Evolutionary conservation across 2,329 filamentous ascomycete genomes (phyloP).

Genomic region (Botrytis cinerea): DNA sequence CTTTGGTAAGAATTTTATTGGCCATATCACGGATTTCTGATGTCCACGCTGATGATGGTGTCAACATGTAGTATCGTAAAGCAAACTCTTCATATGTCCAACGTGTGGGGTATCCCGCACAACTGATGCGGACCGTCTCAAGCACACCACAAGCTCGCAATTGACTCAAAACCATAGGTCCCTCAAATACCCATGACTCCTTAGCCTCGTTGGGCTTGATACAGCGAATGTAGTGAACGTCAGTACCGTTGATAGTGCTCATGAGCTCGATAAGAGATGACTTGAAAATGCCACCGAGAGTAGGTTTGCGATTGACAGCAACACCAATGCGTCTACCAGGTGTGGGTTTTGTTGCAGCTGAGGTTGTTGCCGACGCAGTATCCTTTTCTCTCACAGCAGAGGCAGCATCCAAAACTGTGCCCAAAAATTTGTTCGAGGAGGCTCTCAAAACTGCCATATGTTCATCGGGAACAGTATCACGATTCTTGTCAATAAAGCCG

Average conservation of each 20-base stretch:
- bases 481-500: constrained; percentile 99
- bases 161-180: constrained; percentile 97
- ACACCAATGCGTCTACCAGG: constrained; percentile 85
- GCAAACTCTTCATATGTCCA: constrained; percentile 99
- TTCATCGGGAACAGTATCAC: constrained; percentile 97
- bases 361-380: constrained; percentile 57
- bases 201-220: constrained; percentile 99
- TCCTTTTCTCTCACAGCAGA: constrained; percentile 90
- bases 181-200: constrained; percentile 96
- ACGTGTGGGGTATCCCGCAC: constrained; percentile 92
- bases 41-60: constrained; percentile 87
- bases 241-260: constrained; percentile 95
- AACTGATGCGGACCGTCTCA: constrained; percentile 96
- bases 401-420: constrained; percentile 81
- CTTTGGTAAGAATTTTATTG: constrained; percentile 85
- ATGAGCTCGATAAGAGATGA: constrained; percentile 97
- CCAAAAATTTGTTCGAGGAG: constrained; percentile 83
- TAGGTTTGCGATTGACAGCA: constrained; percentile 93
- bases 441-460: constrained; percentile 90
- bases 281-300: constrained; percentile 97
- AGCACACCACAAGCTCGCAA: constrained; percentile 97
- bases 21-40: constrained; percentile 93
- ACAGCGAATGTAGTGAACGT: constrained; percentile 98
- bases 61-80: constrained; percentile 95
- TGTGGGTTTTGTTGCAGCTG: constrained; percentile 75